Evolutionary conservation across 2,329 filamentous ascomycete genomes (phyloP).

Genomic region (Corinectria fuckeliana): DNA sequence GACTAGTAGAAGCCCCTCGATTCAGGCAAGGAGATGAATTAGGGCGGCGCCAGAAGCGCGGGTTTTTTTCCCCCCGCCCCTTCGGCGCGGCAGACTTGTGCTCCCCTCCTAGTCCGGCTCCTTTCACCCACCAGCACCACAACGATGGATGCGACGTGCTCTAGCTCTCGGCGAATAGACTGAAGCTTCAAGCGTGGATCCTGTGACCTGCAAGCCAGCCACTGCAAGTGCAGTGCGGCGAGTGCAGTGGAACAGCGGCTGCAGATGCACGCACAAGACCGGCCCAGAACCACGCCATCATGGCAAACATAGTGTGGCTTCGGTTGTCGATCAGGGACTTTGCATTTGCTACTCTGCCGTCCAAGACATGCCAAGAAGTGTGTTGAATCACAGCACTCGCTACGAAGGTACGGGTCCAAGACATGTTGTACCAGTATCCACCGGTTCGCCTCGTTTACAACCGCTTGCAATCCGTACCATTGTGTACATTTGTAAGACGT

Average conservation of each 20-base stretch:
- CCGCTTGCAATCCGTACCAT: neutral
- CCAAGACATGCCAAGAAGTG: slow-evolving; percentile 32
- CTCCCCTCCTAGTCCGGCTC: slow-evolving; percentile 18
- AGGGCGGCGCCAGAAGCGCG: slow-evolving; percentile 6
- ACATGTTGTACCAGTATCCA: neutral
- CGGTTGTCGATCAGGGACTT: slow-evolving; percentile 36
- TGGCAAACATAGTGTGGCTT: slow-evolving; percentile 4
- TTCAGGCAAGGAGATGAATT: neutral
- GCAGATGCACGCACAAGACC: slow-evolving; percentile 14
- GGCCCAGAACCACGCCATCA: slow-evolving; percentile 15
- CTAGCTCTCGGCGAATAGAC: slow-evolving; percentile 1
- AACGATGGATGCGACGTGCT: slow-evolving; percentile 13
- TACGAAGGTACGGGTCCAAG: neutral
- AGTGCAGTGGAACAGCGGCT: no score
- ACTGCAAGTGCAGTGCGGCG: slow-evolving; percentile 5
- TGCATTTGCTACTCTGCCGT: slow-evolving; percentile 15
- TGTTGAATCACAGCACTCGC: slow-evolving; percentile 12
- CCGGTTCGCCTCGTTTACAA: slow-evolving; percentile 17
- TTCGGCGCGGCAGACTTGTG: slow-evolving; percentile 8
- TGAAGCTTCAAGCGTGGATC: slow-evolving; percentile 1
- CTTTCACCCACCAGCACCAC: slow-evolving; percentile 29
- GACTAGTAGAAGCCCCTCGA: neutral
- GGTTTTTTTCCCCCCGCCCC: slow-evolving; percentile 21
- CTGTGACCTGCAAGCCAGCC: slow-evolving; percentile 19
- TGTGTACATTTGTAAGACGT: neutral